Evolutionary conservation across 139 green algal genomes (phyloP).

Genomic region (Chlorella sp.): DNA sequence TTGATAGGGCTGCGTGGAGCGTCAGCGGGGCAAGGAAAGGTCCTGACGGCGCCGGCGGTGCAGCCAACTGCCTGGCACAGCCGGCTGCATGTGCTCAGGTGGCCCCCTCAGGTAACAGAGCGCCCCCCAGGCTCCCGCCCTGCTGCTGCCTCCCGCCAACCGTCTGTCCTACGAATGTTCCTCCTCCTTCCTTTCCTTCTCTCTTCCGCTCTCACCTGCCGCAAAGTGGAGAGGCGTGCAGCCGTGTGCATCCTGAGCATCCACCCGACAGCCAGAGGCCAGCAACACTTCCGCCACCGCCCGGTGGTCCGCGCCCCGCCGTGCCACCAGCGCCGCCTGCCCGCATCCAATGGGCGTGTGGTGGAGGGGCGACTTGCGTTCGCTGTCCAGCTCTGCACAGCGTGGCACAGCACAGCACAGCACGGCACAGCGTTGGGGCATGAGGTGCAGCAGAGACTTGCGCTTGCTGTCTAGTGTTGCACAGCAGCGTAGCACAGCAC

Average conservation of each 20-base stretch:
- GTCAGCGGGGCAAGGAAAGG: too few species aligned
- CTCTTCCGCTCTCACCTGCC: conserved; percentile 40
- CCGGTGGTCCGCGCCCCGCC: conserved; percentile 18
- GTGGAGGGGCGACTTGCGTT: conserved; percentile 38
- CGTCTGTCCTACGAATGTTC: background rate
- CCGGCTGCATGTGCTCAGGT: background rate
- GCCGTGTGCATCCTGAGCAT: conserved; percentile 89
- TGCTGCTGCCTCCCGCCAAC: background rate
- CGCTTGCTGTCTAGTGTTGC: too few species aligned
- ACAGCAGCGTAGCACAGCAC: too few species aligned
- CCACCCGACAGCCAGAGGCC: conserved; percentile 74
- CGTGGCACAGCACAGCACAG: too few species aligned
- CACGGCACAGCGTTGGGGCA: too few species aligned
- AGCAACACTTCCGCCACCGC: conserved; percentile 71
- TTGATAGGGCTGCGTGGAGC: background rate
- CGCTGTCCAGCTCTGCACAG: conserved; percentile 15
- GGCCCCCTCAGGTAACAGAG: background rate
- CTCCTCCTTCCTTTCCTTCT: too few species aligned
- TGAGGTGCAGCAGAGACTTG: too few species aligned
- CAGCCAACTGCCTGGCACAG: background rate
- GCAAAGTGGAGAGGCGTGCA: conserved; percentile 95
- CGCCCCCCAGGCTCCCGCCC: background rate
- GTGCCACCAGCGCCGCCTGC: background rate
- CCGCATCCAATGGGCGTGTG: conserved; percentile 29
- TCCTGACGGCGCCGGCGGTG: too few species aligned